phyloP scores from a whole-genome alignment of 139 green algal genomes.

The Chlorella vulgaris region DNA sequence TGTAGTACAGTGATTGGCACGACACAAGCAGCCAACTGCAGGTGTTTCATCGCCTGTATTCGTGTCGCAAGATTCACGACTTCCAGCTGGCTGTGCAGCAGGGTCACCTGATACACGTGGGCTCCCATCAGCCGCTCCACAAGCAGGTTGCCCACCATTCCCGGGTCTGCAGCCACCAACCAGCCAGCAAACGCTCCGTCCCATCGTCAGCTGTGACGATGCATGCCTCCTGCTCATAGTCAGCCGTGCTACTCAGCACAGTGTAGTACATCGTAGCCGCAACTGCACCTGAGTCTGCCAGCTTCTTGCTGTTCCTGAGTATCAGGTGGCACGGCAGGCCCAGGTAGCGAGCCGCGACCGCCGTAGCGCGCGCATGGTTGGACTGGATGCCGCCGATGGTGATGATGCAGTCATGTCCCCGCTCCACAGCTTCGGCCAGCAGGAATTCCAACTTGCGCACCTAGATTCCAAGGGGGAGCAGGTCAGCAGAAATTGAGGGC shows the following conservation, averaged over 20 bases:
- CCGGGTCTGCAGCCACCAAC: constrained; percentile 77
- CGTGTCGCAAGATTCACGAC: too few relatives aligned
- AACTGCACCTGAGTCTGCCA: constrained; percentile 3
- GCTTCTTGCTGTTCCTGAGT: constrained; percentile 70
- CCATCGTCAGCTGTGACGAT: neutral
- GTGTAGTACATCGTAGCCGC: too few relatives aligned
- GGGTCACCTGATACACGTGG: constrained; percentile 67
- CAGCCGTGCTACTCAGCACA: neutral
- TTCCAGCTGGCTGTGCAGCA: neutral
- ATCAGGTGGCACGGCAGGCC: constrained; percentile 88
- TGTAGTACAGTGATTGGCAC: too few relatives aligned
- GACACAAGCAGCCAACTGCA: too few relatives aligned
- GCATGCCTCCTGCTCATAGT: too few relatives aligned
- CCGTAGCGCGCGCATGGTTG: constrained; percentile 82
- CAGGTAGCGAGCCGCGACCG: constrained; percentile 67
- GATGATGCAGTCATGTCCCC: constrained; percentile 82
- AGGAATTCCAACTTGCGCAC: constrained; percentile 98
- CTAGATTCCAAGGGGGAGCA: constrained; percentile 45
- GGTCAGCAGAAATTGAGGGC: too few relatives aligned
- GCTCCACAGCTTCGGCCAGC: constrained; percentile 73
- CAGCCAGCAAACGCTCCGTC: neutral
- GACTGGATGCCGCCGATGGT: constrained; percentile 94
- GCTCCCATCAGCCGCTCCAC: constrained; percentile 86
- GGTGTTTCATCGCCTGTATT: too few relatives aligned
- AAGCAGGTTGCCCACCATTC: constrained; percentile 92